Evolutionary conservation across 257 asterid genomes (phyloP).

Genomic region (Avicennia marina): DNA sequence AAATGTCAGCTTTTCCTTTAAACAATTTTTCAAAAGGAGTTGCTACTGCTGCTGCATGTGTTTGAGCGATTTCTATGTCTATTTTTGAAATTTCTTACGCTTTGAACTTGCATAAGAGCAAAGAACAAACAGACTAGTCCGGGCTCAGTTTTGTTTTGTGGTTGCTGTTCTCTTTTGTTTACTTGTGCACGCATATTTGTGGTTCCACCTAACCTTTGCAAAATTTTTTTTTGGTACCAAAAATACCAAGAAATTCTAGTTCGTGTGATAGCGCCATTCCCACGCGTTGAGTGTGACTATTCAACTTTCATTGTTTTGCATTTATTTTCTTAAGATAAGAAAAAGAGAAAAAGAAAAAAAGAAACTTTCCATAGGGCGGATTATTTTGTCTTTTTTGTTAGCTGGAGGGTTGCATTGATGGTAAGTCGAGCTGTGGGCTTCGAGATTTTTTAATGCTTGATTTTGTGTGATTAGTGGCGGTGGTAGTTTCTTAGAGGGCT

Average conservation of each 20-base stretch:
- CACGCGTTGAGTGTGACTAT: constrained; percentile 17
- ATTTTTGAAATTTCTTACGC: constrained; percentile 5
- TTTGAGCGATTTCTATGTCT: neutral
- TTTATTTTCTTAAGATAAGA: constrained; percentile 12
- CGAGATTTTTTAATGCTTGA: constrained; percentile 18
- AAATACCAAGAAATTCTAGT: neutral
- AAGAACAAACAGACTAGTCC: constrained; percentile 19
- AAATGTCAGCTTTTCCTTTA: constrained; percentile 19
- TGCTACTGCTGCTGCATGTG: neutral
- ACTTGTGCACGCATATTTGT: constrained; percentile 18
- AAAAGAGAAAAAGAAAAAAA: neutral
- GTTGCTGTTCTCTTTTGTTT: constrained; percentile 16
- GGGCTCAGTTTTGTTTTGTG: constrained; percentile 16
- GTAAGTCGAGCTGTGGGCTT: constrained; percentile 21
- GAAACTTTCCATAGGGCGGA: neutral
- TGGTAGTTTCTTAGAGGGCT: constrained; percentile 25
- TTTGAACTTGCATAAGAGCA: constrained; percentile 9
- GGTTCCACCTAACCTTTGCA: constrained; percentile 16
- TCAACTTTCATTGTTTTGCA: constrained; percentile 12
- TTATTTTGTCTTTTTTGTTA: constrained; percentile 8
- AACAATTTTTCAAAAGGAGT: neutral
- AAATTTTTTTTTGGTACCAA: too few species aligned
- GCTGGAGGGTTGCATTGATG: constrained; percentile 29
- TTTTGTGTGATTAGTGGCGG: constrained; percentile 14
- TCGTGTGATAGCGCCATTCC: constrained; percentile 6